These are phyloP conservation scores for Kodamaea nitidulidarum DNA, from an alignment of 805 yeast genomes.

Conservation along the genomic window DNA sequence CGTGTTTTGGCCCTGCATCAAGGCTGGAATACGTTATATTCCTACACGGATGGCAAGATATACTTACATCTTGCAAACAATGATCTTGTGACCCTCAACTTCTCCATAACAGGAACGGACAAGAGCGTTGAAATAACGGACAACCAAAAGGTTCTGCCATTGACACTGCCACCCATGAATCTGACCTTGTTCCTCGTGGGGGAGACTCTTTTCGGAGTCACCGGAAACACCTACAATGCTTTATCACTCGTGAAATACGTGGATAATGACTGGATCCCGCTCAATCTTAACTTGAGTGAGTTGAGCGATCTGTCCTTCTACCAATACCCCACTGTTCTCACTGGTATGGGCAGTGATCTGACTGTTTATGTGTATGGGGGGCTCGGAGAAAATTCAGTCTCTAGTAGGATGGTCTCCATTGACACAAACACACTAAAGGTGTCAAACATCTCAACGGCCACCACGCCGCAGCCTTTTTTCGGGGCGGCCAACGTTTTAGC, in stretches of 20 bases:
- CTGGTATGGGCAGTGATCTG: constrained; percentile 31
- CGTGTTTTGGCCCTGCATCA: background rate
- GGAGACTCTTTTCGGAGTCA: constrained; percentile 28
- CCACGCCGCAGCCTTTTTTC: constrained; percentile 54
- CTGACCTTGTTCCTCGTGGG: constrained; percentile 29
- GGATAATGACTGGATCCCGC: constrained; percentile 17
- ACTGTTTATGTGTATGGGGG: constrained; percentile 59
- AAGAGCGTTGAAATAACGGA: constrained; percentile 16
- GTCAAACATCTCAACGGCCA: constrained; percentile 42
- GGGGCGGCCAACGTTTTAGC: constrained; percentile 47
- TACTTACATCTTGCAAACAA: constrained; percentile 35
- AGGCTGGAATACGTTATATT: constrained; percentile 35
- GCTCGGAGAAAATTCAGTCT: constrained; percentile 21
- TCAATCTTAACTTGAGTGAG: constrained; percentile 17
- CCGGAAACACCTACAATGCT: constrained; percentile 16
- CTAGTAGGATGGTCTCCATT: constrained; percentile 43
- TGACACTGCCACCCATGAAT: constrained; percentile 31
- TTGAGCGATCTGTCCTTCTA: constrained; percentile 26
- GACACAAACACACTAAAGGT: constrained; percentile 32
- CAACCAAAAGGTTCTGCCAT: constrained; percentile 18
- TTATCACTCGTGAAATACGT: constrained; percentile 22
- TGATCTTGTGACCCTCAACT: constrained; percentile 33
- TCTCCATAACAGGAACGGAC: constrained; percentile 30
- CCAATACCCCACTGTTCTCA: constrained; percentile 38
- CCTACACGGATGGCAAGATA: constrained; percentile 29